phyloP scores from a whole-genome alignment of 495 filamentous ascomycete species.

The Penicillium goetzii region DNA sequence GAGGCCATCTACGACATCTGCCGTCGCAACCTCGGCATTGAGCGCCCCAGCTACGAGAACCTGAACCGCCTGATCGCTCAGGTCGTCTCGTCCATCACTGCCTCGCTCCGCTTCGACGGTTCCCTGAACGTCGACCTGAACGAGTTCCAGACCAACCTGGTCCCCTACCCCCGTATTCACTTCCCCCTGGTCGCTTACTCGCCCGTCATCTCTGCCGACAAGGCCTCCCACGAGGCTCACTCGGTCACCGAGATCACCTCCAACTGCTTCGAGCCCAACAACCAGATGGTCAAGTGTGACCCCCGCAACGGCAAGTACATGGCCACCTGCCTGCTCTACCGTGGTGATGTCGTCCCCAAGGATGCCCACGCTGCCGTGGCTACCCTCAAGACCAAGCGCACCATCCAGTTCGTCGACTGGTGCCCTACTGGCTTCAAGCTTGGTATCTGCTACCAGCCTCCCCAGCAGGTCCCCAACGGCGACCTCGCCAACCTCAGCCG shows the following conservation, averaged over 20 bases:
- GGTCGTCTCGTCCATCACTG: constrained; percentile 98
- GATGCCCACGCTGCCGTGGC: constrained; percentile 91
- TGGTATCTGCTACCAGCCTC: constrained; percentile 99
- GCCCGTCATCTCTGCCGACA: constrained; percentile 89
- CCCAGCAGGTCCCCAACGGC: constrained; percentile 91
- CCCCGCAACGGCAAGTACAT: constrained; percentile 99
- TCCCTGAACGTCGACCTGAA: constrained; percentile 99
- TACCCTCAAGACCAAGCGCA: constrained; percentile 96
- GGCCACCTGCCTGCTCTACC: constrained; percentile 97
- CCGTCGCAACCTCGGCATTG: constrained; percentile 93
- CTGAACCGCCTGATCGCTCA: constrained; percentile 98
- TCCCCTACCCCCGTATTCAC: constrained; percentile 98
- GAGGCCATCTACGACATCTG: constrained; percentile 99
- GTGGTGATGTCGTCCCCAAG: constrained; percentile 96
- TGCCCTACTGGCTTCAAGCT: constrained; percentile 99
- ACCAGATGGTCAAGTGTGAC: constrained; percentile 99
- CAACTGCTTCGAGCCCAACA: constrained; percentile 76
- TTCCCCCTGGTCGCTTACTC: constrained; percentile 97
- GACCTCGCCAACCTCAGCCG: constrained; percentile 97
- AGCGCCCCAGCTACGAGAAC: constrained; percentile 97
- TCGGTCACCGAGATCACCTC: constrained; percentile 67
- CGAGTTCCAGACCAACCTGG: constrained; percentile 99
- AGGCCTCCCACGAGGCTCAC: constrained; percentile 91
- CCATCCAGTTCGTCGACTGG: constrained; percentile 99
- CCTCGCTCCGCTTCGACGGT: constrained; percentile 97